Base-by-base conservation (phyloP, 495 filamentous ascomycete species). In the Aspergillus steynii region DNA sequence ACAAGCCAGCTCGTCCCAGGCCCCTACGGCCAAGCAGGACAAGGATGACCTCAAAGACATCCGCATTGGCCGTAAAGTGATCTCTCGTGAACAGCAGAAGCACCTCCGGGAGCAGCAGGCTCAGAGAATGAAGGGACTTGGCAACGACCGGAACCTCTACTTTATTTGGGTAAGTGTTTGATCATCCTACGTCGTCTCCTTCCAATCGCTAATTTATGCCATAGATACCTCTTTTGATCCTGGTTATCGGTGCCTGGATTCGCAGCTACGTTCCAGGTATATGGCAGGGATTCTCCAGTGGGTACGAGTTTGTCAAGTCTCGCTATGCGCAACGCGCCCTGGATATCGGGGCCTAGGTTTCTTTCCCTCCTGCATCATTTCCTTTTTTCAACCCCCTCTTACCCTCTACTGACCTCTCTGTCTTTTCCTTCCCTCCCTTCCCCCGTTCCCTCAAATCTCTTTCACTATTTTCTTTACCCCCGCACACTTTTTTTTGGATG, bases 121-220 rank as follows among this genome's bases (percentile, higher is more conserved):
- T 34, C 80, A 83, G 61, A 90, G 88, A 66, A 84, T 92, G 70
- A 93, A 92, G 81, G 83, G 82, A 61, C 76, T 92, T 46, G 84
- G 83, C 48, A 87, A 83, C 62, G 91, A 96, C 70, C 82, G 88
- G 65, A 92, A 92, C 70, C 79, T 96, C 48, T 94, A 89, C 75
- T 89, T 93, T 71, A 80, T 96, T 69, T 96, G 91, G 91, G 91
- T 93, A 84, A 78, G 80, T 65, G 0, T n/a, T 12, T 51, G 0
- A 25, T 14, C 68, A 75, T 69, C 15, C 29, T 48, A 12, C 42
- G 54, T 55, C 63, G 6, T 50, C 55, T 42, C 61, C 8, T 32
- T 47, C 31, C 10, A 29, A 29, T 29, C 63, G 52, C 68, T 75
- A 61, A 75, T 63, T 62, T 46, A 26, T 27, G 26, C 50, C 56